Base-by-base conservation (phyloP, 2,329 filamentous ascomycete species). In the Drechmeria coniospora region DNA sequence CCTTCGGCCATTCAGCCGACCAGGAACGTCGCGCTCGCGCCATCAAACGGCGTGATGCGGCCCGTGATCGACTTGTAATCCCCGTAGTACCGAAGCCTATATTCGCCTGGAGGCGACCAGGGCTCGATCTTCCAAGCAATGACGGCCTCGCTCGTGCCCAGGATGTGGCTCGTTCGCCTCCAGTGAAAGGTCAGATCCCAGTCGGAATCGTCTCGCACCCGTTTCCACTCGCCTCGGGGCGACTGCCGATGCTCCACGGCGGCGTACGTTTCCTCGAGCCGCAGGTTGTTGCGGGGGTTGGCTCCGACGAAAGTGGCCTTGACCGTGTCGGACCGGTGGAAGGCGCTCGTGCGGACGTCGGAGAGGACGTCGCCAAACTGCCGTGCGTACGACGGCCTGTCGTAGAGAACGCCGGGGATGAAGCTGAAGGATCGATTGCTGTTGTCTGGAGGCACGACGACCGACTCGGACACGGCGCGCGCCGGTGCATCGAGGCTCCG, bases 211-310 rank as follows among this genome's bases (percentile, higher is more conserved):
- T 71, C 68, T n/a, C 74, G 66, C 14, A 90, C 67, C 22, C 56
- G 57, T 8, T 53, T 54, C 86, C 86, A 93, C 2, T 39, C 40
- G 15, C 33, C 35, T 8, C 44, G 40, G 13, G 28, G 31, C 3
- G 26, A 36, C 12, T 25, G 20, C 2, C 42, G 30, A 25, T 39
- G 38, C 57, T 94, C 83, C 0, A 93, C 68, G 0, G 77, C 69
- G 0, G 78, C 78, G 45, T 76, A 93, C 0, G 79, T 92, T 9
- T 64, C 65, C 45, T 82, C 84, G 2, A 83, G 68, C 3, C 74
- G 68, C 23, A 93, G 64, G 36, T 92, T 79, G 49, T 93, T 94
- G 27, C 86, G 67, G 7, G 86, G 86, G 43, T 93, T 93, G 4
- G 84, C 84, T 12, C 79, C 86, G 1, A 84, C 67, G 47, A 94